Percentiles rank a stretch among this genome's conserved stretches.
phyloP scores from a whole-genome alignment of 345 rosid species.

The Stellera chamaejasme region DNA sequence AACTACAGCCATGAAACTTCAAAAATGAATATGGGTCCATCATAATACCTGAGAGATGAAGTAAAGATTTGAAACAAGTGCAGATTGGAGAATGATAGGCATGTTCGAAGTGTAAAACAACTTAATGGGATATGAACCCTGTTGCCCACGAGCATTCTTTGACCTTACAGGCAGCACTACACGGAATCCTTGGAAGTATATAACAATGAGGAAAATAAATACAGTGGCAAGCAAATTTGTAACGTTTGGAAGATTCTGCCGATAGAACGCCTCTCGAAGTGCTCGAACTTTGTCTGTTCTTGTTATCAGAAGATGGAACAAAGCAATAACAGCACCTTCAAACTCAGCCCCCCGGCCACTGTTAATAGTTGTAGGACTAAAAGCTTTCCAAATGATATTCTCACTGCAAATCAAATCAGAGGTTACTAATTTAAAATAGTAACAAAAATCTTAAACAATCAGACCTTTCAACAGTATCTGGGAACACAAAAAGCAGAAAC shows the following conservation, averaged over 20 bases:
- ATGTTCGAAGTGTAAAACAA: slow-evolving; percentile 74
- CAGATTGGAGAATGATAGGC: slow-evolving; percentile 79
- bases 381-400: slow-evolving; percentile 67
- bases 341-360: slow-evolving; percentile 72
- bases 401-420: slow-evolving; percentile 36
- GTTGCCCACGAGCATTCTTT: slow-evolving; percentile 71
- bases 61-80: slow-evolving; percentile 62
- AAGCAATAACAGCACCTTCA: slow-evolving; percentile 72
- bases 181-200: slow-evolving; percentile 73
- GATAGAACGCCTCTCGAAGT: slow-evolving; percentile 60
- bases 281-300: slow-evolving; percentile 56
- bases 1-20: neutral
- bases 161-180: slow-evolving; percentile 68
- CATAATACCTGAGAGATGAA: slow-evolving; percentile 58
- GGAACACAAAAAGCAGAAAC: neutral
- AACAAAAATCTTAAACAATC: no score
- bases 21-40: neutral
- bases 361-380: slow-evolving; percentile 69
- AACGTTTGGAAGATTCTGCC: slow-evolving; percentile 68
- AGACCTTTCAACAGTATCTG: no score
- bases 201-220: slow-evolving; percentile 47
- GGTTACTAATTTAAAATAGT: neutral
- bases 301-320: slow-evolving; percentile 58
- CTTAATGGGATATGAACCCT: slow-evolving; percentile 73
- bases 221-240: slow-evolving; percentile 75